These are phyloP conservation scores for Penicillium dipodomyicola DNA, from an alignment of 495 filamentous ascomycete genomes.

Conservation along the genomic window DNA sequence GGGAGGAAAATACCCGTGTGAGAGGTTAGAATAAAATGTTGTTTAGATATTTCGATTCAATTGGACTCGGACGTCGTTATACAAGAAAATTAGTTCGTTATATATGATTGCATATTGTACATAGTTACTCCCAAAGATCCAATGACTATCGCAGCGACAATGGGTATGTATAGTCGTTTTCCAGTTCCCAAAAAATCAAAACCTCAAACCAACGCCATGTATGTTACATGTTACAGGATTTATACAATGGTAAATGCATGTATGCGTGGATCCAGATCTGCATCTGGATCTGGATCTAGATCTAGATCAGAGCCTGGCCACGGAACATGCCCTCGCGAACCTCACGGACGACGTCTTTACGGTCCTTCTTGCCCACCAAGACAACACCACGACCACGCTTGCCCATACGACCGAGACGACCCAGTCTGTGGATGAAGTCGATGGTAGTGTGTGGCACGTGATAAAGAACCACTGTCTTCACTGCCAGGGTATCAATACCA, in stretches of 20 bases:
- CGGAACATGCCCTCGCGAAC: constrained; percentile 93
- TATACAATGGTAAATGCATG: constrained; percentile 19
- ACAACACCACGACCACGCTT: constrained; percentile 86
- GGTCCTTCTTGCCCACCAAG: constrained; percentile 82
- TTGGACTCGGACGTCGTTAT: background rate
- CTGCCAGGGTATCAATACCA: constrained; percentile 92
- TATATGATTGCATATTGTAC: constrained; percentile 13
- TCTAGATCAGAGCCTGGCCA: constrained; percentile 78
- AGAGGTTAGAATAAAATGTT: background rate
- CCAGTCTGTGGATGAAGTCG: constrained; percentile 94
- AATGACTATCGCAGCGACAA: constrained; percentile 12
- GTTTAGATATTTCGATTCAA: background rate
- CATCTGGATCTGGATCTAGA: background rate
- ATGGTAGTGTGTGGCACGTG: constrained; percentile 95
- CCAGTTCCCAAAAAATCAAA: constrained; percentile 16
- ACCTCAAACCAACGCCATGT: constrained; percentile 20
- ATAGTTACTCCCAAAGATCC: constrained; percentile 7
- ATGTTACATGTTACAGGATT: constrained; percentile 30
- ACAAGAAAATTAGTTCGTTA: constrained; percentile 10
- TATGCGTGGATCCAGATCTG: constrained; percentile 4
- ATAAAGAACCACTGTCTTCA: constrained; percentile 86
- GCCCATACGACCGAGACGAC: constrained; percentile 88
- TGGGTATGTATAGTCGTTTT: constrained; percentile 25
- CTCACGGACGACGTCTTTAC: constrained; percentile 87
- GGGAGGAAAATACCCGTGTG: constrained; percentile 41